phyloP scores from a whole-genome alignment of 2,329 filamentous ascomycete genomes.

The Mycogone perniciosa region DNA sequence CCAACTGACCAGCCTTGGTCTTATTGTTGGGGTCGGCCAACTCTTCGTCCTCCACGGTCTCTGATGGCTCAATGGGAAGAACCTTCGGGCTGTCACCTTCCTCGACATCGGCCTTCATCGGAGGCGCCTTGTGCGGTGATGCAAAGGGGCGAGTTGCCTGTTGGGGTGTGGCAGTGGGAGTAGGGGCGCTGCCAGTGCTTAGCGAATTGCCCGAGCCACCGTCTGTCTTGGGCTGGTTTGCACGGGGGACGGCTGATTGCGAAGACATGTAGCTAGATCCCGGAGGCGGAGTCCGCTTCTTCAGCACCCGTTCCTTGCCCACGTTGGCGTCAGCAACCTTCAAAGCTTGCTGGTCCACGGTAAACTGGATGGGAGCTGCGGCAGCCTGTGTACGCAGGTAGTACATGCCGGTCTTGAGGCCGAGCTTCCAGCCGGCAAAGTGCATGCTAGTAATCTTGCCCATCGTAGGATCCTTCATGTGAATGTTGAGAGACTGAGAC shows the following conservation, averaged over 20 bases:
- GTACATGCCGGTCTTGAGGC: conserved; percentile 99
- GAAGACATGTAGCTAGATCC: conserved; percentile 50
- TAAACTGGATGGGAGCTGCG: conserved; percentile 96
- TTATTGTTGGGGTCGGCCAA: conserved; percentile 51
- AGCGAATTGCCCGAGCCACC: conserved; percentile 30
- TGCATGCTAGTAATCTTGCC: conserved; percentile 99
- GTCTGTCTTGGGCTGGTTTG: conserved; percentile 57
- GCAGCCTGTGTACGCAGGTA: conserved; percentile 97
- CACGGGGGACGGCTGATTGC: conserved; percentile 57
- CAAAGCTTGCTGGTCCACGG: conserved; percentile 92
- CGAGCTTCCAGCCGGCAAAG: conserved; percentile 98
- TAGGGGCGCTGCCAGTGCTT: conserved; percentile 57
- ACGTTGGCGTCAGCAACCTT: conserved; percentile 79
- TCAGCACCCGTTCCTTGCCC: conserved; percentile 55
- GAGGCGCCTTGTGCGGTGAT: conserved; percentile 55
- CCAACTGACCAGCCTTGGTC: conserved; percentile 49
- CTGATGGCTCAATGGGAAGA: conserved; percentile 63
- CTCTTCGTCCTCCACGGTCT: conserved; percentile 58
- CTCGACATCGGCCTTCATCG: conserved; percentile 69
- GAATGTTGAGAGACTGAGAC: conserved; percentile 98
- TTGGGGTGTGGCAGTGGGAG: conserved; percentile 61
- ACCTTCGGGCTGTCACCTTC: conserved; percentile 77
- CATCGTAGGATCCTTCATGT: conserved; percentile 99
- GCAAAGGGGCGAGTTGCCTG: conserved; percentile 42
- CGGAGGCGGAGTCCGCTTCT: conserved; percentile 62